Base-by-base conservation (phyloP, 2,329 filamentous ascomycete genomes). In the Aspergillus nomiae region DNA sequence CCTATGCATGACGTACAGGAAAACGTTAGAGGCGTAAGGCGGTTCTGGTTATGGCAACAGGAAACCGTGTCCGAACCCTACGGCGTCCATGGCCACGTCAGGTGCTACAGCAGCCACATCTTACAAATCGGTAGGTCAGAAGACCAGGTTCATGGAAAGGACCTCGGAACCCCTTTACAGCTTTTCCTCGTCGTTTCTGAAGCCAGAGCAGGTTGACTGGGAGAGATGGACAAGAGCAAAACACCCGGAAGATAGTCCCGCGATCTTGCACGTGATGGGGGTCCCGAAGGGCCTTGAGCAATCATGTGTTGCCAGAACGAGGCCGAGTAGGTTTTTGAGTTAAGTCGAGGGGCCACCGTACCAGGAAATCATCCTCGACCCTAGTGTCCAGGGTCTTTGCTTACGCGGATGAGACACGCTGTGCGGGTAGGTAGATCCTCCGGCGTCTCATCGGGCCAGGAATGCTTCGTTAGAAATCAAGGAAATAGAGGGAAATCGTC, bases 1-100 rank as follows among this genome's bases (percentile, higher is more conserved):
- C 66, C 65, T 60, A 48, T 45, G 38, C 32, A 65, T 70, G 70
- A 72, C 69, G 70, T 70, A 45, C 30, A 4, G 50, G 19, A 51
- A 36, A 53, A 56, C 55, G 48, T 43, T 59, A 53, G 62, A 60
- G 64, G 69, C 68, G 70, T 64, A 21, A 41, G 32, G 32, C 51
- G 24, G 26, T 41, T 55, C 32, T 55, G 51, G 51, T 55, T 55
- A 38, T 38, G 51, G 32, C 51, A 55, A 55, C 54, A 50, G 68
- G 70, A 69, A 69, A 48, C 51, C 36, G 30, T 45, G 46, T 61
- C 69, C 70, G 68, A 65, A 55, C 54, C 51, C 38, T 43, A 24
- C 56, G 10, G 50, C 32, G 51, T 41, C 43, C 24, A 26, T n/a
- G 36, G 58, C 54, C 32, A 46, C 26, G 28, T 41, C 55, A 51